Evolutionary conservation across 768 basidiomycete species (phyloP).

Genomic region (Calocybe indica): DNA sequence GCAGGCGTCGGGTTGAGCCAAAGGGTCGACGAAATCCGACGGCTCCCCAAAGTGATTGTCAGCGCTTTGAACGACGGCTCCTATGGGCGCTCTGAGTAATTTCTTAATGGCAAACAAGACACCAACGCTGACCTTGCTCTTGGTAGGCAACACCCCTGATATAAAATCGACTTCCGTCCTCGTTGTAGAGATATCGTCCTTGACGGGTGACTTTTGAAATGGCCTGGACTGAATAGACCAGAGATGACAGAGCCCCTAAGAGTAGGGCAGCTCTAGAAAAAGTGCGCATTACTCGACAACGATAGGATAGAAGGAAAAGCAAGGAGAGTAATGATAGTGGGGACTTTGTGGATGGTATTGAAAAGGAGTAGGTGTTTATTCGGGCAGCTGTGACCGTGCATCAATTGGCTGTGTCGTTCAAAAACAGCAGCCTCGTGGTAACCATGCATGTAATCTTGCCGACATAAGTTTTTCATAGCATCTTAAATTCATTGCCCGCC

Average conservation of each 20-base stretch:
- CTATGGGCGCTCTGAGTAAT: slow-evolving; percentile 15
- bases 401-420: not conserved
- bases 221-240: slow-evolving; percentile 53
- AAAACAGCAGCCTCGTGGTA: not conserved
- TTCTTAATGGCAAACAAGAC: not conserved
- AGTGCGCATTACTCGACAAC: slow-evolving; percentile 16
- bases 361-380: no score
- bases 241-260: slow-evolving; percentile 30
- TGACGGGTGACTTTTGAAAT: slow-evolving; percentile 61
- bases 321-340: slow-evolving; percentile 5
- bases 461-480: not conserved
- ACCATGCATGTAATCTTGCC: not conserved
- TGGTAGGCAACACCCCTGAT: slow-evolving; percentile 89
- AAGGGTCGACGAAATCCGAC: slow-evolving; percentile 73
- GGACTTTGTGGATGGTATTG: not conserved
- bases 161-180: slow-evolving; percentile 73
- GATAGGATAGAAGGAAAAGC: slow-evolving; percentile 2
- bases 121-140: slow-evolving; percentile 51
- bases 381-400: no score
- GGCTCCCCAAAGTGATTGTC: slow-evolving; percentile 68
- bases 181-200: slow-evolving; percentile 79
- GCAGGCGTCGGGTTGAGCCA: slow-evolving; percentile 63
- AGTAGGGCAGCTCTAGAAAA: slow-evolving; percentile 25
- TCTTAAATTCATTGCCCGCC: slow-evolving; percentile 30
- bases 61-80: slow-evolving; percentile 34